Conservation (phyloP, 768 basidiomycete genomes). For the Agaricus sinodeliciosus region DNA sequence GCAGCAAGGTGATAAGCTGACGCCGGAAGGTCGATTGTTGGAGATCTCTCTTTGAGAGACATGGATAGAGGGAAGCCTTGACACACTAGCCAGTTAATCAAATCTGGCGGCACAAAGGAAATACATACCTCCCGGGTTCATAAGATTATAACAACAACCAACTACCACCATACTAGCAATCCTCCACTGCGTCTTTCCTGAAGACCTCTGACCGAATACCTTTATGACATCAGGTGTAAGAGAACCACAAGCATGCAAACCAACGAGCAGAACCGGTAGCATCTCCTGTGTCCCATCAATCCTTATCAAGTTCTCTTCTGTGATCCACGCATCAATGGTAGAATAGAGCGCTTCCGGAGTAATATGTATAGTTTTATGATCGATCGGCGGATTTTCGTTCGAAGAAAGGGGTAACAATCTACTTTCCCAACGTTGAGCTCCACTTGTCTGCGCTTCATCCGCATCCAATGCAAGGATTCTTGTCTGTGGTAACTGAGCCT, state of each 20-base stretch:
- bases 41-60: slow-evolving; percentile 20
- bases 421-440: slow-evolving; percentile 42
- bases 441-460: slow-evolving; percentile 49
- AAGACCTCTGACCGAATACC: slow-evolving; percentile 31
- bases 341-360: slow-evolving; percentile 38
- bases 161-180: slow-evolving; percentile 53
- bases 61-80: slow-evolving; percentile 54
- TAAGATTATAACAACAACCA: slow-evolving; percentile 77
- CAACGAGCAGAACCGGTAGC: slow-evolving; percentile 52
- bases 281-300: slow-evolving; percentile 9
- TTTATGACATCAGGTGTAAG: slow-evolving; percentile 63
- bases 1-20: slow-evolving; percentile 66
- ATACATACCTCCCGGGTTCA: slow-evolving; percentile 42
- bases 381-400: slow-evolving; percentile 29
- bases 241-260: slow-evolving; percentile 72
- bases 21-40: slow-evolving; percentile 33
- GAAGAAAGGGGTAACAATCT: slow-evolving; percentile 14
- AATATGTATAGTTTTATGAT: slow-evolving; percentile 52
- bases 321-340: slow-evolving; percentile 49
- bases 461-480: slow-evolving; percentile 66
- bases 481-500: slow-evolving; percentile 22
- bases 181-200: slow-evolving; percentile 31
- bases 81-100: background rate
- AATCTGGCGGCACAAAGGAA: background rate
- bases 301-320: background rate